A percentile compares a stretch with the other conserved stretches of the same genome.
phyloP scores from a whole-genome alignment of 2,329 filamentous ascomycete genomes.

The Catunica adiposa region DNA sequence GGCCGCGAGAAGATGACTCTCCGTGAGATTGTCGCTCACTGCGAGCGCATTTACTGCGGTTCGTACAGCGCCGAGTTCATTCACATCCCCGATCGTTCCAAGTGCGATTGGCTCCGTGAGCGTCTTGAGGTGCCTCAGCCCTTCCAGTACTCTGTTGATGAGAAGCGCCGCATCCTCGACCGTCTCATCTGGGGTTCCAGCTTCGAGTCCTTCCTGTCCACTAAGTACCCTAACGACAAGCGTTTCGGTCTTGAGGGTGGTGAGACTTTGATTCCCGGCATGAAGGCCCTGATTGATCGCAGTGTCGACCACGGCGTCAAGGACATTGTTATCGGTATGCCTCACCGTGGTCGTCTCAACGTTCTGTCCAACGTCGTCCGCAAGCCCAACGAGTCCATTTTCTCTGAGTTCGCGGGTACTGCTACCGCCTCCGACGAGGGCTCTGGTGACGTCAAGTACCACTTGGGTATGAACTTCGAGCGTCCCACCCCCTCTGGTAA shows the following conservation, averaged over 20 bases:
- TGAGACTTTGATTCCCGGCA: slow-evolving; percentile 90
- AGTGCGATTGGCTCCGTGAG: slow-evolving; percentile 96
- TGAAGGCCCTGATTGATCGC: slow-evolving; percentile 97
- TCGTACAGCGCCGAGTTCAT: slow-evolving; percentile 98
- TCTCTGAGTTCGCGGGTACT: slow-evolving; percentile 90
- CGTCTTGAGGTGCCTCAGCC: slow-evolving; percentile 85
- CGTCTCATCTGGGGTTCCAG: slow-evolving; percentile 97
- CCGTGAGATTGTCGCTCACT: slow-evolving; percentile 80
- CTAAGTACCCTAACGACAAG: slow-evolving; percentile 99
- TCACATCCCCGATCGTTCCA: slow-evolving; percentile 91
- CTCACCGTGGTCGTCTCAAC: slow-evolving; percentile 94
- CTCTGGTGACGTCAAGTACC: slow-evolving; percentile 98
- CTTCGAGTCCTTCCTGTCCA: slow-evolving; percentile 88
- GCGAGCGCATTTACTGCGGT: slow-evolving; percentile 91
- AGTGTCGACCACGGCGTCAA: slow-evolving; percentile 97
- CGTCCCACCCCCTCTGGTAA: slow-evolving; percentile 94
- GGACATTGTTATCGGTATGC: slow-evolving; percentile 99
- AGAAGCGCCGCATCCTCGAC: slow-evolving; percentile 95
- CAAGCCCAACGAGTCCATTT: slow-evolving; percentile 99
- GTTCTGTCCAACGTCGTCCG: slow-evolving; percentile 96
- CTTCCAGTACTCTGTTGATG: slow-evolving; percentile 94
- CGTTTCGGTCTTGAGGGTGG: slow-evolving; percentile 96
- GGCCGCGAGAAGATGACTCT: slow-evolving; percentile 90
- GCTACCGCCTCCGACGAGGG: slow-evolving; percentile 82
- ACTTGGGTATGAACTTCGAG: slow-evolving; percentile 99